These are phyloP conservation scores for Knoxdaviesia proteae DNA, from an alignment of 2,329 filamentous ascomycete genomes.

Conservation along the genomic window DNA sequence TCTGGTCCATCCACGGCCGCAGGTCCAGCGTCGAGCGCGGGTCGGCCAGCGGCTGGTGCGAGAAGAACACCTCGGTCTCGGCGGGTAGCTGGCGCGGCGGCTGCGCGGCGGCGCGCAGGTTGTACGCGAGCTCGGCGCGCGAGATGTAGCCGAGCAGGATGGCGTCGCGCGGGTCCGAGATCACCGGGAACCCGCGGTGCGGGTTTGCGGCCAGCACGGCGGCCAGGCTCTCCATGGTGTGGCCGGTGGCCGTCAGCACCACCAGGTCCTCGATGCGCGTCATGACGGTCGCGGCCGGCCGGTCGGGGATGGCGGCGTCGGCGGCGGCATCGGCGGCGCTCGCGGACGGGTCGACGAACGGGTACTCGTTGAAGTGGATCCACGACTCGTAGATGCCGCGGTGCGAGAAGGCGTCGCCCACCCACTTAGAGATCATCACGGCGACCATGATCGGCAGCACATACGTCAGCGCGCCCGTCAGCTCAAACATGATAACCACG, in stretches of 20 bases:
- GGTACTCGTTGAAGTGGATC: constrained; percentile 93
- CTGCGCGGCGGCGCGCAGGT: constrained; percentile 41
- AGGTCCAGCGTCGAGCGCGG: constrained; percentile 64
- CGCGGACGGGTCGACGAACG: constrained; percentile 77
- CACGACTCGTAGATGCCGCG: constrained; percentile 93
- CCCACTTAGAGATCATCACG: constrained; percentile 97
- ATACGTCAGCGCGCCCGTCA: constrained; percentile 87
- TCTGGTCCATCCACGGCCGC: constrained; percentile 97
- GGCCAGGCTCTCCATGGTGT: constrained; percentile 61
- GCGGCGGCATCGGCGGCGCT: constrained; percentile 45
- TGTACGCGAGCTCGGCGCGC: constrained; percentile 70
- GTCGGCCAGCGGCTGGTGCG: constrained; percentile 63
- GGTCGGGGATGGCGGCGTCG: constrained; percentile 53
- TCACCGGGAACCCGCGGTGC: constrained; percentile 81
- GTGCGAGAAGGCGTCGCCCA: constrained; percentile 83
- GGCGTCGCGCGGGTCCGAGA: constrained; percentile 56
- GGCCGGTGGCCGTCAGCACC: constrained; percentile 66
- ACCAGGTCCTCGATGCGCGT: constrained; percentile 79
- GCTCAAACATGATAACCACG: constrained; percentile 98
- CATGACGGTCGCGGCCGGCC: constrained; percentile 77
- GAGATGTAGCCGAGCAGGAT: constrained; percentile 85
- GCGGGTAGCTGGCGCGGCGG: constrained; percentile 37
- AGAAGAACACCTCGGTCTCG: constrained; percentile 66
- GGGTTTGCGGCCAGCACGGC: constrained; percentile 51
- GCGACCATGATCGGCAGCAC: constrained; percentile 98